Conservation (phyloP, 176 grass and related monocot species). For the Musa troglodytarum region DNA sequence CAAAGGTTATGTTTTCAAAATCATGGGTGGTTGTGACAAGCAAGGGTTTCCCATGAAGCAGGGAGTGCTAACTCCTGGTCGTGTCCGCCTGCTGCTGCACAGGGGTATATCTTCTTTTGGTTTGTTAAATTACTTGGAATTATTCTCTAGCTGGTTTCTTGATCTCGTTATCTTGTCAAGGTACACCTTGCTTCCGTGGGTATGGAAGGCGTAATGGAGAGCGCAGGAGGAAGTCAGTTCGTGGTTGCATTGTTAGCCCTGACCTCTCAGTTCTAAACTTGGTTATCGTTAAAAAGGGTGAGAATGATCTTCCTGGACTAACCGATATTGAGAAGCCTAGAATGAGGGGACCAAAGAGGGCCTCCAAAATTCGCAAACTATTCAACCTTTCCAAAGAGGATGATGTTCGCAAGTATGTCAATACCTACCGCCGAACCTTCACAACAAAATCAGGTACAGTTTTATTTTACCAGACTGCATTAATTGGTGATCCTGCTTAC, state of each 20-base stretch:
- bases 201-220: constrained; percentile 74
- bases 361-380: constrained; percentile 91
- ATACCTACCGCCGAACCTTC: constrained; percentile 85
- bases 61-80: constrained; percentile 67
- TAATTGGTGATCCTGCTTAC: too few species aligned
- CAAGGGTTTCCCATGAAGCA: constrained; percentile 97
- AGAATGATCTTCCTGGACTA: constrained; percentile 66
- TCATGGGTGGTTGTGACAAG: constrained; percentile 91
- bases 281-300: constrained; percentile 92
- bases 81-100: constrained; percentile 76
- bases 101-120: constrained; percentile 38
- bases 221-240: constrained; percentile 81
- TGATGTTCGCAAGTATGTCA: constrained; percentile 95
- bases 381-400: constrained; percentile 87
- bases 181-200: constrained; percentile 87
- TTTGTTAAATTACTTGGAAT: neutral
- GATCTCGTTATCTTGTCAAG: constrained; percentile 11
- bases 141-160: neutral
- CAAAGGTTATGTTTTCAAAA: constrained; percentile 82
- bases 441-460: constrained; percentile 65
- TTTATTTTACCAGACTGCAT: neutral
- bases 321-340: constrained; percentile 89
- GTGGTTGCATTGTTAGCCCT: constrained; percentile 90
- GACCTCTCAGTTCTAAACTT: constrained; percentile 86
- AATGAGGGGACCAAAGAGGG: constrained; percentile 97